Percentiles rank a stretch among this genome's conserved stretches.
Evolutionary conservation across 1,284 basidiomycete species (phyloP).

Genomic region (Rhodofomes roseus): DNA sequence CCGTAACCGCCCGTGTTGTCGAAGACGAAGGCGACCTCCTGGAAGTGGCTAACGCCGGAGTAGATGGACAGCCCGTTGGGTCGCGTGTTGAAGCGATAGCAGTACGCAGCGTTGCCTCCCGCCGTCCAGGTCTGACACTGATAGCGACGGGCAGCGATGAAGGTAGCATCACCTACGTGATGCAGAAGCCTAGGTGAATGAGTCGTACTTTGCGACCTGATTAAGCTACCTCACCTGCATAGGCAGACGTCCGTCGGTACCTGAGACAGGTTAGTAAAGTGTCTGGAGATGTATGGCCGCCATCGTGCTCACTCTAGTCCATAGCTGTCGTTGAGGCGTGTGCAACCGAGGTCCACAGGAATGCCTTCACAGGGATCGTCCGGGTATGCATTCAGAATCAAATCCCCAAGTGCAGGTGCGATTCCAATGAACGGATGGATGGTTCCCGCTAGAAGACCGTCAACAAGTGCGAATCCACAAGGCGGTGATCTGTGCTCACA

Average conservation of each 20-base stretch:
- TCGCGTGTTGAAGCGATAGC: slow-evolving; percentile 2
- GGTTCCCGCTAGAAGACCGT: not conserved
- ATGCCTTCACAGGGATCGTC: not conserved
- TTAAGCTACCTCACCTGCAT: not conserved
- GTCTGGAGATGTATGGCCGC: no score
- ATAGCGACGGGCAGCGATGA: not conserved
- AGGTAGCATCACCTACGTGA: not conserved
- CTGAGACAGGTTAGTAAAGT: not conserved
- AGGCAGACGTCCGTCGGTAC: not conserved
- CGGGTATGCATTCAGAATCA: not conserved
- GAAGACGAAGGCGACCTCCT: slow-evolving; percentile 2
- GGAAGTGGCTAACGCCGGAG: not conserved
- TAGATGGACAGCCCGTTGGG: not conserved
- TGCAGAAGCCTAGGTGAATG: not conserved
- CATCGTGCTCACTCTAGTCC: not conserved
- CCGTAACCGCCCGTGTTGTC: not conserved
- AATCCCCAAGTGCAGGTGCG: not conserved
- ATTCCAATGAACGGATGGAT: not conserved
- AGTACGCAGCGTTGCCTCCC: not conserved
- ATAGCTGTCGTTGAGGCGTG: not conserved
- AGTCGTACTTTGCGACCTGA: no score
- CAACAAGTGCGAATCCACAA: not conserved
- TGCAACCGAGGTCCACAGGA: not conserved
- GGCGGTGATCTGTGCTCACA: not conserved
- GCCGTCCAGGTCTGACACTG: slow-evolving; percentile 1